Percentiles rank a stretch among this genome's conserved stretches.
Evolutionary conservation across 331 rosid genomes (phyloP).

Genomic region (Acacia concinna): DNA sequence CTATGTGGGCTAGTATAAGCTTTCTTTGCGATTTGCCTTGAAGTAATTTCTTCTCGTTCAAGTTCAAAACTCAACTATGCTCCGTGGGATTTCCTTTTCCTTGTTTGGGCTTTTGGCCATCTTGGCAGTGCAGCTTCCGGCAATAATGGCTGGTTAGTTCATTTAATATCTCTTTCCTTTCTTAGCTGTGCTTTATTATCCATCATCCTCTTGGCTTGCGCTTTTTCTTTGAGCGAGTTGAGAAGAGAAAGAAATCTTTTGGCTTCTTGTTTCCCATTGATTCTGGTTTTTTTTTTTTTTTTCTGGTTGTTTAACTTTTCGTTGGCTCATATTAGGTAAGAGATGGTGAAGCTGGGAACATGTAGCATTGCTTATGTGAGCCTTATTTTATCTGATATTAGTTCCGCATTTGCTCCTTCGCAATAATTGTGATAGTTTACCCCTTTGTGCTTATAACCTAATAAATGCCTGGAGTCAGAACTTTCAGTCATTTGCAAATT

Average conservation of each 20-base stretch:
- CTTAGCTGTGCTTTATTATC: conserved; percentile 27
- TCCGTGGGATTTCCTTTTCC: conserved; percentile 37
- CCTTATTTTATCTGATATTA: conserved; percentile 15
- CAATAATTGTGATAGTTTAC: conserved; percentile 11
- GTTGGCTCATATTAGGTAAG: conserved; percentile 17
- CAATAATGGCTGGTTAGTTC: conserved; percentile 74
- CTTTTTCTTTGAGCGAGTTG: conserved; percentile 9
- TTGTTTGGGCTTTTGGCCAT: conserved; percentile 53
- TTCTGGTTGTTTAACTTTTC: too few species aligned
- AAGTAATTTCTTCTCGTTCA: conserved; percentile 23
- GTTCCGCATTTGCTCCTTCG: conserved; percentile 16
- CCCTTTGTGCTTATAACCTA: conserved; percentile 35
- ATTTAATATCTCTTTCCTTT: conserved; percentile 34
- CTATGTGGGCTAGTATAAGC: conserved; percentile 15
- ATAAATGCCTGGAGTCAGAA: not conserved
- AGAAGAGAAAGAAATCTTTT: conserved; percentile 21
- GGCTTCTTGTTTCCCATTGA: not conserved
- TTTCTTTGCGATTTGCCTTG: not conserved
- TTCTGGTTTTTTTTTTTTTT: not conserved
- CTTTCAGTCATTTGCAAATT: not conserved
- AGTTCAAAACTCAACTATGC: conserved; percentile 48
- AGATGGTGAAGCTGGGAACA: conserved; percentile 14
- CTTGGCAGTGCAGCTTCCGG: conserved; percentile 64
- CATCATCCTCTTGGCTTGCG: conserved; percentile 12
- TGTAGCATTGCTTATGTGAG: conserved; percentile 4